Evolutionary conservation across 495 filamentous ascomycete species (phyloP), one percentile per base, ranked within the genome.

Genomic region (Podospora anserina): DNA sequence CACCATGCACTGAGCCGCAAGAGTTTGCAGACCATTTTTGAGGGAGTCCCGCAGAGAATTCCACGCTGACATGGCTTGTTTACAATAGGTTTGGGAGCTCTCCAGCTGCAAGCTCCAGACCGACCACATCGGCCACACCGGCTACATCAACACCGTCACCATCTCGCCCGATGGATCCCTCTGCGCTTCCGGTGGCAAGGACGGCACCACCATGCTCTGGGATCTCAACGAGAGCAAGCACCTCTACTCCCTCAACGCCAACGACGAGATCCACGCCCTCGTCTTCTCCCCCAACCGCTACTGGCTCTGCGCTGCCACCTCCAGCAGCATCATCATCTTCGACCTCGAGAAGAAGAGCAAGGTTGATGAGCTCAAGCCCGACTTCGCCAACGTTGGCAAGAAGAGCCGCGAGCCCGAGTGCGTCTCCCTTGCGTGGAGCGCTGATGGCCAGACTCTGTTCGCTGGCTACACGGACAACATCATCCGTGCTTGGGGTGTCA

Each of bases 341-440:
- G 95, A 99, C 81, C 88, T 99, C 75, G 95, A 99, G 92, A 99
- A 99, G 94, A 98, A 99, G 92, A 94, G 90, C 89, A 98, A 98
- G 90, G 95, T 99, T 72, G 95, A 99, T 76, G 95, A 98, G 89
- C 88, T 99, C 81, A 97, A 96, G 92, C 96, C 96, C 72, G 96
- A 99, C 78, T 97, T 96, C 85, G 87, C 92, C 70, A 88, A 93
- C 77, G 90, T 93, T 79, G 93, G 95, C 84, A 97, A 97, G 93
- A 98, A 98, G 93, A 91, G 88, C 88, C 87, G 94, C 81, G 95
- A 97, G 84, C 96, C 96, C 71, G 95, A 99, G 91, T 97, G 94
- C 85, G 89, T 99, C 71, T 90, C 86, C 80, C 85, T 99, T 82
- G 96, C 95, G 78, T 99, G 95, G 95, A 91, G 87, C 79, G 96